These are phyloP conservation scores for Curvularia verruculosa DNA, from an alignment of 2,329 filamentous ascomycete genomes.

Conservation along the genomic window DNA sequence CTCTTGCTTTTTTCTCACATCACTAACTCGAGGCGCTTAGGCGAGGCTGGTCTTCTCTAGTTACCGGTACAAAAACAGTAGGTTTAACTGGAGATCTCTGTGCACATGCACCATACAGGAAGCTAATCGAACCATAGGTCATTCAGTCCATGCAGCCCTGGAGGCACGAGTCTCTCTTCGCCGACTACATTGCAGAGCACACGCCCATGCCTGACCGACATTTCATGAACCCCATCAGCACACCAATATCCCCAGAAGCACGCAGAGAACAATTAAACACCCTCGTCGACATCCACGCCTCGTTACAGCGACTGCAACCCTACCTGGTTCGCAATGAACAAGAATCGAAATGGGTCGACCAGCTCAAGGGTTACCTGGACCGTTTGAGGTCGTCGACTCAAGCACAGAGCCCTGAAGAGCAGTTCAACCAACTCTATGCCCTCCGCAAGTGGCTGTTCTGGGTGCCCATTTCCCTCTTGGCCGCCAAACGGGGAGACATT, in stretches of 20 bases:
- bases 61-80: conserved; percentile 89
- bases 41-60: conserved; percentile 90
- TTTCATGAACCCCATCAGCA: conserved; percentile 68
- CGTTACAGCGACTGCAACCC: conserved; percentile 53
- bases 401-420: conserved; percentile 69
- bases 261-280: conserved; percentile 62
- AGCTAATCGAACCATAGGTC: conserved; percentile 60
- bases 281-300: conserved; percentile 51
- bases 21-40: conserved; percentile 54
- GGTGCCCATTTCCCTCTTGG: conserved; percentile 84
- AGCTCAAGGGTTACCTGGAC: conserved; percentile 56
- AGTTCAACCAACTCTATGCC: conserved; percentile 88
- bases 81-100: conserved; percentile 45
- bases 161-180: conserved; percentile 88
- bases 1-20: background rate
- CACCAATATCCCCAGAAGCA: conserved; percentile 63
- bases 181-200: conserved; percentile 80
- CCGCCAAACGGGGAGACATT: conserved; percentile 75
- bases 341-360: conserved; percentile 57
- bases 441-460: conserved; percentile 94
- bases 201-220: conserved; percentile 50
- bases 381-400: conserved; percentile 51
- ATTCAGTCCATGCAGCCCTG: conserved; percentile 89
- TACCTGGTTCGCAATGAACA: conserved; percentile 53
- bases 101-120: background rate